phyloP scores from a whole-genome alignment of 345 rosid genomes.

The Linum lewisii region DNA sequence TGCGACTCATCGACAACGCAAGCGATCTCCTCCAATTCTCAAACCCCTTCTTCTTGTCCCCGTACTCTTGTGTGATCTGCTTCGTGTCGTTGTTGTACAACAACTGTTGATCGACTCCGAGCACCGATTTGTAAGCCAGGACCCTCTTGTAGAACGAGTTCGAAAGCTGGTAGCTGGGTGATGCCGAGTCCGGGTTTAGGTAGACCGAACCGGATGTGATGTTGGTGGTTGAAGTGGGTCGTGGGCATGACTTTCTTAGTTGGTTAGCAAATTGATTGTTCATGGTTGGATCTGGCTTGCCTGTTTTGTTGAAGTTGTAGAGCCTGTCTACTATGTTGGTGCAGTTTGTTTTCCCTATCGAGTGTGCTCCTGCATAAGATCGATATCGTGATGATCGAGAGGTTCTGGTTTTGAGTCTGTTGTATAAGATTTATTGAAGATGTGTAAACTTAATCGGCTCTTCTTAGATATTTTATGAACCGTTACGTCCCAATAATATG shows the following conservation, averaged over 20 bases:
- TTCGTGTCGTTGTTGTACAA: conserved; percentile 30
- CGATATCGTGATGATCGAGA: too few species aligned
- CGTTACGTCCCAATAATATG: too few species aligned
- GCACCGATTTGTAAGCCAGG: conserved; percentile 32
- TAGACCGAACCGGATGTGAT: conserved; percentile 40
- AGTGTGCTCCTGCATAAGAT: conserved; percentile 12
- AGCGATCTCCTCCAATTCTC: conserved; percentile 53
- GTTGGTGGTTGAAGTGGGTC: conserved; percentile 21
- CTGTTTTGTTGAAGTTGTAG: conserved; percentile 20
- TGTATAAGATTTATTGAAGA: too few species aligned
- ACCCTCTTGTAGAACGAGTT: conserved; percentile 44
- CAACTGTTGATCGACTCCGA: conserved; percentile 69
- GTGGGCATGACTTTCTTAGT: conserved; percentile 24
- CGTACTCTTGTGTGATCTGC: conserved; percentile 41
- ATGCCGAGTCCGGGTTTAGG: conserved; percentile 49
- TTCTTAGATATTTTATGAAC: too few species aligned
- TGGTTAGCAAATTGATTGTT: conserved; percentile 14
- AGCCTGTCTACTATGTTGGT: conserved; percentile 13
- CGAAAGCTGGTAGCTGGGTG: conserved; percentile 37
- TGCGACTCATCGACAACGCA: conserved; percentile 51
- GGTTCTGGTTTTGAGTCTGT: too few species aligned
- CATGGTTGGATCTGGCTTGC: conserved; percentile 21
- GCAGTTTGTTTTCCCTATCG: conserved; percentile 16
- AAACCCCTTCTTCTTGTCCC: conserved; percentile 16
- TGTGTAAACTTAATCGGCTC: too few species aligned